Conservation (phyloP, 139 green algal genomes). For the Astrephomene gubernaculifera region DNA sequence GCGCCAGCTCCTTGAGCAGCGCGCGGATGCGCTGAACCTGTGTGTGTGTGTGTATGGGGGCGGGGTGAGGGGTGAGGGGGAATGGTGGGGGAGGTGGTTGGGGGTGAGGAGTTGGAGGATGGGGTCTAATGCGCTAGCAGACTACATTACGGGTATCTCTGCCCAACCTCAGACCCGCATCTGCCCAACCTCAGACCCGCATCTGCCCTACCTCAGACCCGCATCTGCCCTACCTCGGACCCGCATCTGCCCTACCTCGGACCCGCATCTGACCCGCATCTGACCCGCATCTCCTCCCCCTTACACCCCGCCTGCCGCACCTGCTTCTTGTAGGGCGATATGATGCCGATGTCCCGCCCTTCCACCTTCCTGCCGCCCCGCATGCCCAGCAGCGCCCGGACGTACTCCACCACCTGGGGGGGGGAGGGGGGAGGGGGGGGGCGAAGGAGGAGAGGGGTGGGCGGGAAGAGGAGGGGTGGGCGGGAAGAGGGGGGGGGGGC, state of each 20-base stretch:
- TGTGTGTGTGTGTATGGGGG: background rate
- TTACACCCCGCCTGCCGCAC: slow-evolving; percentile 2
- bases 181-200: no score
- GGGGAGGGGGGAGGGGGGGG: background rate
- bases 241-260: no score
- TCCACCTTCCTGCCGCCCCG: slow-evolving; percentile 20
- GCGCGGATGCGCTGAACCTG: slow-evolving; percentile 40
- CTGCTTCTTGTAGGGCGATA: slow-evolving; percentile 65
- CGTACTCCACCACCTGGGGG: slow-evolving; percentile 31
- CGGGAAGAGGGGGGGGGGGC: background rate
- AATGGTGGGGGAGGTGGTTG: background rate
- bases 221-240: no score
- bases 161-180: background rate
- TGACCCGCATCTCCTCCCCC: background rate
- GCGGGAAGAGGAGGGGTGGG: background rate
- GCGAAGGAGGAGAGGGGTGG: background rate
- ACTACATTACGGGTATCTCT: background rate
- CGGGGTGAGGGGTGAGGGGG: background rate
- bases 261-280: no score
- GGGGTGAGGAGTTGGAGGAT: background rate
- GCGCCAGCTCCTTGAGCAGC: background rate
- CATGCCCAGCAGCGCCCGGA: slow-evolving; percentile 30
- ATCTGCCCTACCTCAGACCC: no score
- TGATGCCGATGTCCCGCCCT: slow-evolving; percentile 53
- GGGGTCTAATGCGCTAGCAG: background rate